Evolutionary conservation across 2,329 filamentous ascomycete genomes (phyloP), one percentile per base, ranked within the genome.

Genomic region (Fusarium bulbicola): DNA sequence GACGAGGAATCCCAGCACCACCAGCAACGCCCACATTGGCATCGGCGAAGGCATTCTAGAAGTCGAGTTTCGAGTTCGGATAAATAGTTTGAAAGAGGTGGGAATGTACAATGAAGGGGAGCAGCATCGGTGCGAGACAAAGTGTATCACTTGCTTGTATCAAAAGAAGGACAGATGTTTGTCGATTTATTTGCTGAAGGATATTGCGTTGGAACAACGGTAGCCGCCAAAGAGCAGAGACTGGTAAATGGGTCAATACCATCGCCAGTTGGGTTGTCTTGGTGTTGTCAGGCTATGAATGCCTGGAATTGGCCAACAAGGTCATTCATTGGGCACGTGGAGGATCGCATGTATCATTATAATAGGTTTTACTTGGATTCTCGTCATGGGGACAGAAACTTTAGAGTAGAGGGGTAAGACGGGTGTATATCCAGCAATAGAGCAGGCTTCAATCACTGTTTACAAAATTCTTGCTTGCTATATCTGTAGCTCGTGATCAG

Each of bases 21-120:
- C 66, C 77, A 50, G 72, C 78, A 45, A 76, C 79, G 62, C 79
- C 81, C 39, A 74, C 81, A 43, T 74, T 82, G 49, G 59, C 73
- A 70, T 74, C 77, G 43, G 43, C 74, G 32, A 83, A 82, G 77
- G 74, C 79, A 50, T 80, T 81, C 53, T 84, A 81, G 76, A 70
- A 53, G 63, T 58, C 47, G 50, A 60, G 56, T 66, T 61, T 66
- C 58, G 53, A 69, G 39, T 30, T 64, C 45, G 32, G 24, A 71
- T 68, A 56, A 42, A 73, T 40, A 32, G 34, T 46, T 18, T 37
- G 61, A 70, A 70, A 65, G 59, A 71, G 57, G 45, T 5, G 66
- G 65, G 21, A 42, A 47, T 24, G 46, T 53, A 65, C 43, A 54
- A 40, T 52, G 36, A 63, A 37, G 63, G 62, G 58, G 56, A 47